These are phyloP conservation scores for Jacaranda mimosifolia DNA, from an alignment of 257 asterid genomes.

Conservation along the genomic window DNA sequence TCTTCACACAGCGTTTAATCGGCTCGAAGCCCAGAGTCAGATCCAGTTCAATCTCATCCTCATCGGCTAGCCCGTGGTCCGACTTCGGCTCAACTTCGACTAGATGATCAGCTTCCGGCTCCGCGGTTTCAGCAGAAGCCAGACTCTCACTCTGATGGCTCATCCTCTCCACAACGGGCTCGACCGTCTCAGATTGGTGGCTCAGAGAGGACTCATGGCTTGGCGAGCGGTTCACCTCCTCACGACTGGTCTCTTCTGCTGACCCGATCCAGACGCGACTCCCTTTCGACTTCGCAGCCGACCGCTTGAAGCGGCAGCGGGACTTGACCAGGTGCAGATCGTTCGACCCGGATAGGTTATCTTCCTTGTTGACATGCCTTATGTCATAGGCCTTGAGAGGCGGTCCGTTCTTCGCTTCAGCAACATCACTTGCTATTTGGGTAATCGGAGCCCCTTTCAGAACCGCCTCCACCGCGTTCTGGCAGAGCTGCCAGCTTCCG, in stretches of 20 bases:
- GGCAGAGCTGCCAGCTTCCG: constrained; percentile 90
- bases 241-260: constrained; percentile 33
- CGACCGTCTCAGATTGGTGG: constrained; percentile 66
- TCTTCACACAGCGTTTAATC: constrained; percentile 39
- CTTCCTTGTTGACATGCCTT: constrained; percentile 70
- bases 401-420: constrained; percentile 62
- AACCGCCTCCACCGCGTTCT: constrained; percentile 85
- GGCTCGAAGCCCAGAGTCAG: constrained; percentile 72
- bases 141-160: constrained; percentile 43
- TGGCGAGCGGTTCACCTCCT: constrained; percentile 58
- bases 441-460: constrained; percentile 69
- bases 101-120: constrained; percentile 29
- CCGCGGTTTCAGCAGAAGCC: constrained; percentile 47
- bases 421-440: constrained; percentile 59
- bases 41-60: constrained; percentile 62
- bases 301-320: constrained; percentile 67
- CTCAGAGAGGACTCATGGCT: constrained; percentile 81
- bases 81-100: constrained; percentile 31
- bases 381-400: constrained; percentile 74
- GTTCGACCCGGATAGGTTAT: constrained; percentile 43
- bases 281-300: constrained; percentile 48
- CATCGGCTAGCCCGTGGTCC: not conserved
- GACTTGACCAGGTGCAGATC: constrained; percentile 64
- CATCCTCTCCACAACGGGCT: constrained; percentile 41
- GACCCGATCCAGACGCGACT: constrained; percentile 37